These are phyloP conservation scores for Wickerhamomyces kurtzmanii DNA, from an alignment of 805 yeast species.

Conservation along the genomic window DNA sequence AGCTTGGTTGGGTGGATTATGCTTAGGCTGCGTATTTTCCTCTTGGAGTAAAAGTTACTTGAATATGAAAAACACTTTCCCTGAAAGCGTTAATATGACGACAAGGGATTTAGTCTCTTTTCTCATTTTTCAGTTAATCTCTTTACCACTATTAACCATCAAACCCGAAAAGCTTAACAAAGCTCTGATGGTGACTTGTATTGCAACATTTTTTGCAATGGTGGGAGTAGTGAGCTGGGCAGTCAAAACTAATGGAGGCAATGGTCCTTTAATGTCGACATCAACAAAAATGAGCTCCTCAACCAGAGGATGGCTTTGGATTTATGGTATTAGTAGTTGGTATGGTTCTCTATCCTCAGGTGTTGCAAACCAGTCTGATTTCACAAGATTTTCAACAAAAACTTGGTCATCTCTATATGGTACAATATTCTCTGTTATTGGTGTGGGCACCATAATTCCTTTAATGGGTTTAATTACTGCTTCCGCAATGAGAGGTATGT, in stretches of 20 bases:
- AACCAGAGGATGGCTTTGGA: constrained; percentile 27
- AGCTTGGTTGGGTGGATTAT: constrained; percentile 15
- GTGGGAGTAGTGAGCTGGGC: constrained; percentile 18
- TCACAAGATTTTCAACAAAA: constrained; percentile 13
- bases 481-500: constrained; percentile 11
- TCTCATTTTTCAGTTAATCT: constrained; percentile 17
- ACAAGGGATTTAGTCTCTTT: constrained; percentile 27
- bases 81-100: constrained; percentile 22
- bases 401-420: constrained; percentile 10
- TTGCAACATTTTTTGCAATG: constrained; percentile 13
- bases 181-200: constrained; percentile 7
- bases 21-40: constrained; percentile 11
- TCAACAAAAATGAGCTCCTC: constrained; percentile 8
- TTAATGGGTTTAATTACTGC: constrained; percentile 16
- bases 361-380: constrained; percentile 23
- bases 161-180: constrained; percentile 15
- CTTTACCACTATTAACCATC: constrained; percentile 9
- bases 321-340: constrained; percentile 27
- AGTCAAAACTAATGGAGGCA: constrained; percentile 15
- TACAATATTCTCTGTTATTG: constrained; percentile 10
- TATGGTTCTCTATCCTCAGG: constrained; percentile 29
- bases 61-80: constrained; percentile 21
- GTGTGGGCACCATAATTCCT: constrained; percentile 17
- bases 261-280: constrained; percentile 6
- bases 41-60: constrained; percentile 14